Conservation (phyloP, 441 rosid species). For the Isatis lusitanica region DNA sequence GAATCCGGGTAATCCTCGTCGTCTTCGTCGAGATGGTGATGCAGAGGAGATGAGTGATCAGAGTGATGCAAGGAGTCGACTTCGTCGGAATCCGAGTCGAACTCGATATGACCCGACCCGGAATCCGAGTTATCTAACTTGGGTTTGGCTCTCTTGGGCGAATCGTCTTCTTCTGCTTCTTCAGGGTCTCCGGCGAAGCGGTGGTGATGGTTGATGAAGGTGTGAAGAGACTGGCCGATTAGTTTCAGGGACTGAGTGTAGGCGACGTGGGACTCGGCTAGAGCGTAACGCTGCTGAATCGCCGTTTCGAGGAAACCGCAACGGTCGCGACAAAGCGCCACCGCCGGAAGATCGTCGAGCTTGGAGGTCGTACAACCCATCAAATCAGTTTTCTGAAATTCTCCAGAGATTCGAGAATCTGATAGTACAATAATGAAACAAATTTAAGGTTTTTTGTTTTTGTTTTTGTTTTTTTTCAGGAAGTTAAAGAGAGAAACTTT, state of each 20-base stretch:
- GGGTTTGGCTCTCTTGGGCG: conserved; percentile 21
- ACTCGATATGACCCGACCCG: conserved; percentile 59
- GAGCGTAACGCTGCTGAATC: conserved; percentile 56
- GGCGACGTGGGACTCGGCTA: conserved; percentile 62
- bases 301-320: conserved; percentile 66
- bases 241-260: conserved; percentile 50
- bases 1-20: conserved; percentile 21
- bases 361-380: conserved; percentile 90
- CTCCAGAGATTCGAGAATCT: conserved; percentile 18
- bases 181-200: conserved; percentile 22
- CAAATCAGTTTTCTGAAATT: neutral
- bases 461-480: neutral
- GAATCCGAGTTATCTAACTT: conserved; percentile 49
- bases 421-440: neutral
- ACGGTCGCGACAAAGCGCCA: conserved; percentile 76
- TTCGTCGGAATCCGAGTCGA: conserved; percentile 45
- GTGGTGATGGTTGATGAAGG: conserved; percentile 46
- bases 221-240: conserved; percentile 51
- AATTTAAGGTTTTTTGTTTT: conserved; percentile 11
- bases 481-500: conserved; percentile 8
- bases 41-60: conserved; percentile 49
- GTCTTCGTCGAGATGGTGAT: conserved; percentile 43
- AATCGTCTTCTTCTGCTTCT: neutral
- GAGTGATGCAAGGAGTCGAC: conserved; percentile 37
- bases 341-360: conserved; percentile 93